phyloP scores from a whole-genome alignment of 2,329 filamentous ascomycete genomes.

The Aspergillus udagawae region DNA sequence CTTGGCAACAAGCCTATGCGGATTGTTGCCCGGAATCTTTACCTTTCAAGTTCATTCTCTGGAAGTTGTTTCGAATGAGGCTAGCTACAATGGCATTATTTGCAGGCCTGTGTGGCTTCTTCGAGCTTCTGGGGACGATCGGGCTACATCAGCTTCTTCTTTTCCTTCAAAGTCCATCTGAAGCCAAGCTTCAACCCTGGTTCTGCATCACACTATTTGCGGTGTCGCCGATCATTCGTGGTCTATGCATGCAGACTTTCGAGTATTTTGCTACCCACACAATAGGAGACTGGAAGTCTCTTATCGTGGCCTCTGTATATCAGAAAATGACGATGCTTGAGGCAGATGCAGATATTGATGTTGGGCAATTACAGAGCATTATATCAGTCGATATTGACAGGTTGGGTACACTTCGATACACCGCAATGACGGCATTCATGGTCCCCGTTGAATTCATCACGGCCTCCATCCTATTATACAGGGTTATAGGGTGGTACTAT shows the following conservation, averaged over 20 bases:
- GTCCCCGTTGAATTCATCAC: conserved; percentile 7
- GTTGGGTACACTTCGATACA: conserved; percentile 10
- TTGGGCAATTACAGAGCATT: conserved; percentile 9
- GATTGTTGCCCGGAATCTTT: neutral
- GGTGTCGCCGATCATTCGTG: conserved; percentile 8
- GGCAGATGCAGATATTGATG: conserved; percentile 1
- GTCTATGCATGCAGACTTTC: conserved; percentile 12
- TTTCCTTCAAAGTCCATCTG: conserved; percentile 3
- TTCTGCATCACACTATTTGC: conserved; percentile 7
- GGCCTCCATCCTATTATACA: conserved; percentile 6
- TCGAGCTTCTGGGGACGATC: conserved; percentile 7
- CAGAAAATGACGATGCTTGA: conserved; percentile 2
- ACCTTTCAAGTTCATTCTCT: conserved; percentile 3
- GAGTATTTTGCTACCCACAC: conserved; percentile 11
- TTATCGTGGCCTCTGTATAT: conserved; percentile 8
- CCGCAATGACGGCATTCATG: conserved; percentile 10
- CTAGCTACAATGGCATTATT: conserved; percentile 4
- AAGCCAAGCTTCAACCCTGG: conserved; percentile 5
- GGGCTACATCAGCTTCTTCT: conserved; percentile 10
- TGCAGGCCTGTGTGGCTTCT: conserved; percentile 5
- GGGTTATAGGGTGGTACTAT: conserved; percentile 10
- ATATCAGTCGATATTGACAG: conserved; percentile 12
- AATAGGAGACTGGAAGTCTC: conserved; percentile 10
- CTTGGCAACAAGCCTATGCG: conserved; percentile 1
- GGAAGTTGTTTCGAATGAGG: conserved; percentile 5